Evolutionary conservation across 352 stramenopile species (phyloP), one percentile per base, ranked within the genome.

Genomic region (Phytophthora ramorum): DNA sequence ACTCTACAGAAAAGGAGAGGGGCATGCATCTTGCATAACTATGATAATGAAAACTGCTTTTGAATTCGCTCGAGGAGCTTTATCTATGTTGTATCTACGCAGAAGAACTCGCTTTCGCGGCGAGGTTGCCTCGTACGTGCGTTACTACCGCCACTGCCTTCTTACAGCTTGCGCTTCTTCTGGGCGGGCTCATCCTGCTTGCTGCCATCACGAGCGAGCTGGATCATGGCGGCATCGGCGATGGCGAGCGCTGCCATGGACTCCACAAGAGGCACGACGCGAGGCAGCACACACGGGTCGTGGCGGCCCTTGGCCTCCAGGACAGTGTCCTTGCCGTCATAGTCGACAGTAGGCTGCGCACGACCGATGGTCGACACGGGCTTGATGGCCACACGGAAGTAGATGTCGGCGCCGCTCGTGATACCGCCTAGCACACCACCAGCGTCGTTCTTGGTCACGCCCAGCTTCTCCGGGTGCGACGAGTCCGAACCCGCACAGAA

Each of bases 301-400:
- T 99, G 97, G 60, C 98, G 89, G 55, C 97, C 98, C 82, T 99
- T 99, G 50, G 97, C 98, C 59, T 97, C 87, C 16, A 99, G 83
- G 60, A 98, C 91, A 0, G 96, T 98, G 51, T 98, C 92, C 55
- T 98, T 89, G 60, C 98, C 97, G 61, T 98, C 96, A 65, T 98
- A 95, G 49, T 96, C 97, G 17, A 98, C 95, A 2, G 92, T 97
- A 55, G 97, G 78, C 85, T 99, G 98, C 43, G 85, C 75, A 49
- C 97, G 89, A 55, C 97, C 96, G 84, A 99, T 99, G 16, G 98
- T 99, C 40, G 96, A 99, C 41, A 98, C 98, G 17, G 98, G 95
- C 82, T 99, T 99, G 76, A 99, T 98, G n/a, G 97, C 97, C 50
- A 99, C 97, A 67, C 96, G 90, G 67, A 99, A 95, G 58, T 99